These are phyloP conservation scores for Oryza meyeriana DNA, from an alignment of 176 grass and related monocot genomes.

Conservation along the genomic window DNA sequence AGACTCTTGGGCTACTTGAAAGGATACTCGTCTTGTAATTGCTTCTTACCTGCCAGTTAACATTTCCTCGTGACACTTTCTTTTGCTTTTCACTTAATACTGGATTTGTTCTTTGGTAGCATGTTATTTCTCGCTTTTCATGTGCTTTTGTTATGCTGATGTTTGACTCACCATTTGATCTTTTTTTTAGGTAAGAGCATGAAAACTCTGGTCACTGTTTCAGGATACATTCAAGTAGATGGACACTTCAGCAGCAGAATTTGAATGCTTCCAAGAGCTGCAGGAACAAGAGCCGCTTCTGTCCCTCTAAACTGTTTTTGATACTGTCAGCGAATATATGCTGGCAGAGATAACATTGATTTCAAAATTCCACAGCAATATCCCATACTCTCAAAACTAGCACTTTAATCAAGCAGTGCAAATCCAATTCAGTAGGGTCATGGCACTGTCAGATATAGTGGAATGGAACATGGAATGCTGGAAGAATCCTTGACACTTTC, in stretches of 20 bases:
- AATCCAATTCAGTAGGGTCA: neutral
- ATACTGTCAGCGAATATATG: neutral
- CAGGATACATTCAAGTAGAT: constrained; percentile 80
- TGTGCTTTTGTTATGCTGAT: constrained; percentile 5
- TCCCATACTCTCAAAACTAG: too few species aligned
- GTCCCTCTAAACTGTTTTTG: neutral
- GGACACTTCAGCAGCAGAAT: constrained; percentile 64
- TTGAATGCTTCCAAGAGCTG: constrained; percentile 78
- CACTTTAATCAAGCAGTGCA: neutral
- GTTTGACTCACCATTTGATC: constrained; percentile 25
- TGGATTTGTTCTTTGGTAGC: neutral
- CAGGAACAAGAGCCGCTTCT: constrained; percentile 36
- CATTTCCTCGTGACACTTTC: neutral
- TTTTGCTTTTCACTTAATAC: neutral
- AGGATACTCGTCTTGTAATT: neutral
- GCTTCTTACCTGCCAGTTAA: neutral
- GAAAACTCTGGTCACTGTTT: constrained; percentile 65
- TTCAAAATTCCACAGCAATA: neutral
- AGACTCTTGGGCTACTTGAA: too few species aligned
- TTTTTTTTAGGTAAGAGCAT: constrained; percentile 41
- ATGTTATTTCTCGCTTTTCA: constrained; percentile 5
- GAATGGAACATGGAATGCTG: neutral
- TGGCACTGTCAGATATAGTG: neutral
- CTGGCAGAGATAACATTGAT: neutral
- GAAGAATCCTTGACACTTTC: neutral